Percentiles rank a stretch among this genome's conserved stretches.
Conservation (phyloP, 1,284 basidiomycete genomes). For the Pulchroboletus neoregius region DNA sequence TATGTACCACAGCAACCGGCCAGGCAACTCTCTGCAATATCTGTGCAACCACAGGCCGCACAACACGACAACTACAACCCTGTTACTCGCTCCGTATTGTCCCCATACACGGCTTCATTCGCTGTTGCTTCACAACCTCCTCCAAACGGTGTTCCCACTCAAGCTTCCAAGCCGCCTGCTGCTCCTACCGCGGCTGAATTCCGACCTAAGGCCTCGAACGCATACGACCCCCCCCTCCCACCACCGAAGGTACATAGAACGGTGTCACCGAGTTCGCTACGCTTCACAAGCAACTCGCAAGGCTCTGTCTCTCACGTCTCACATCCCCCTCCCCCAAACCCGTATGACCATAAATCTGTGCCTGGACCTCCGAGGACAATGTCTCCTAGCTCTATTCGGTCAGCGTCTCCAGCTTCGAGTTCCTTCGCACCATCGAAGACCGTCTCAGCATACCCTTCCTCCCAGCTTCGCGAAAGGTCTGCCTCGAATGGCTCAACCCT, state of each 20-base stretch:
- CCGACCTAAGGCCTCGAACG: slow-evolving; percentile 64
- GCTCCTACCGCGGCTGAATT: slow-evolving; percentile 39
- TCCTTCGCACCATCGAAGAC: slow-evolving; percentile 25
- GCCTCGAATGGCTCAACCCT: slow-evolving; percentile 49
- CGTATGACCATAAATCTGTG: slow-evolving; percentile 19
- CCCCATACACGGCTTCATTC: slow-evolving; percentile 23
- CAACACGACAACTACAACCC: slow-evolving; percentile 16
- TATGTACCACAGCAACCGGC: slow-evolving; percentile 14
- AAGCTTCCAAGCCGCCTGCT: slow-evolving; percentile 34
- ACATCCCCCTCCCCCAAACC: slow-evolving; percentile 13
- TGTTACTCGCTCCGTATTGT: slow-evolving; percentile 20
- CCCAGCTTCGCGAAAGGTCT: slow-evolving; percentile 39
- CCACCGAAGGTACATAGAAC: slow-evolving; percentile 41
- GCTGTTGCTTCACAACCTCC: slow-evolving; percentile 12
- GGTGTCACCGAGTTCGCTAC: slow-evolving; percentile 27
- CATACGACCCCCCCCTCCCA: slow-evolving; percentile 77
- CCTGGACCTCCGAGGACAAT: slow-evolving; percentile 28
- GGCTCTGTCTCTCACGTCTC: slow-evolving; percentile 11
- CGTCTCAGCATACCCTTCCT: slow-evolving; percentile 16
- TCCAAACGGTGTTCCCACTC: slow-evolving; percentile 16
- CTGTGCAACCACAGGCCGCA: slow-evolving; percentile 16
- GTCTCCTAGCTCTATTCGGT: slow-evolving; percentile 36
- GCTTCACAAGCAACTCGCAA: slow-evolving; percentile 18
- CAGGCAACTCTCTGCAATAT: slow-evolving; percentile 19
- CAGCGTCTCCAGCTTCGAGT: slow-evolving; percentile 27